Conservation (phyloP, 768 basidiomycete genomes). For the Pilatotrama ljubarskyi region DNA sequence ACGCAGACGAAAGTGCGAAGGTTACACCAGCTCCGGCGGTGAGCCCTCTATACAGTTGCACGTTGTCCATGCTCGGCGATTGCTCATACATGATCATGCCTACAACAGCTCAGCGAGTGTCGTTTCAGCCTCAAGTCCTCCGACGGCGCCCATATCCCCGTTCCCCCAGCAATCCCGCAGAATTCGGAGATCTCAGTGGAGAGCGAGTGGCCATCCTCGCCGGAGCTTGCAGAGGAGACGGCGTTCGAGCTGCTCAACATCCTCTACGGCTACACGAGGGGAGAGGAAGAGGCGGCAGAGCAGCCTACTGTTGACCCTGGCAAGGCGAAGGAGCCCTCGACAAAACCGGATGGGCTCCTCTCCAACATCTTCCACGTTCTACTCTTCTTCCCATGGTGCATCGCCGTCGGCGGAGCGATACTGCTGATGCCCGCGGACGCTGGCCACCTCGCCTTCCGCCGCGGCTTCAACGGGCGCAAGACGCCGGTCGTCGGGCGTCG, state of each 20-base stretch:
- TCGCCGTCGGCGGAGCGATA: constrained; percentile 35
- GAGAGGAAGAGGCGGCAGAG: too few species aligned
- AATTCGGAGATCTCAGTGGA: not conserved
- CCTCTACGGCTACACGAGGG: too few species aligned
- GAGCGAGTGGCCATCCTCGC: too few species aligned
- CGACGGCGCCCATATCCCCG: not conserved
- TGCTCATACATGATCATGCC: not conserved
- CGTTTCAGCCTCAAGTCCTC: not conserved
- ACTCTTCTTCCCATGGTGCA: constrained; percentile 39
- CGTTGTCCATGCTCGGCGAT: not conserved
- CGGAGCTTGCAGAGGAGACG: too few species aligned
- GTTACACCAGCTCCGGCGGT: not conserved
- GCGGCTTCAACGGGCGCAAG: constrained; percentile 31
- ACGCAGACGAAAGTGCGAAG: not conserved
- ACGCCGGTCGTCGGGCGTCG: constrained; percentile 32
- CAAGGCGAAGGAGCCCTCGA: not conserved
- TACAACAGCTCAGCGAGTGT: not conserved
- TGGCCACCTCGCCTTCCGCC: constrained; percentile 30
- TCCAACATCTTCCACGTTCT: constrained; percentile 4
- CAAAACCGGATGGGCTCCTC: not conserved
- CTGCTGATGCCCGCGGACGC: constrained; percentile 32
- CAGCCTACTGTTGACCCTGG: too few species aligned
- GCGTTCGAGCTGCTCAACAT: too few species aligned
- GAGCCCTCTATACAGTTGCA: too few species aligned
- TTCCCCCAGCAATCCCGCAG: not conserved